A percentile compares a stretch with the other conserved stretches of the same genome.
phyloP scores from a whole-genome alignment of 2,329 filamentous ascomycete genomes.

The Colletotrichum scovillei region DNA sequence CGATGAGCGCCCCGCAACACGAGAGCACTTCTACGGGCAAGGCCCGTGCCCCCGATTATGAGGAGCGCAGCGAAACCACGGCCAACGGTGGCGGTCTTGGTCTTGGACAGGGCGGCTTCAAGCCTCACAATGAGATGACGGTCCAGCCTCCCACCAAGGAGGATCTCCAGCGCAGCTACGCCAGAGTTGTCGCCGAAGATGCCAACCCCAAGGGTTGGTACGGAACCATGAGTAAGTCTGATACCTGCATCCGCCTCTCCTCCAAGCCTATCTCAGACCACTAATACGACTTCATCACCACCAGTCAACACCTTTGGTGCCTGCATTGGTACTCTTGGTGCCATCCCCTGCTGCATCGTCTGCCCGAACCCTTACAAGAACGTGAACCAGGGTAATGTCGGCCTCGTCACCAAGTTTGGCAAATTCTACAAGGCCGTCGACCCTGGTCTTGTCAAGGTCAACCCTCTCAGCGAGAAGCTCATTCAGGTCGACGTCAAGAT shows the following conservation, averaged over 20 bases:
- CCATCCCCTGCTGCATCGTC: constrained; percentile 89
- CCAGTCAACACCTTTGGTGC: constrained; percentile 79
- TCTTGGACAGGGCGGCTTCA: constrained; percentile 54
- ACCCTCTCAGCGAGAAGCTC: constrained; percentile 90
- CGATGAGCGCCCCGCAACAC: constrained; percentile 33
- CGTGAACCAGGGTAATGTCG: constrained; percentile 92
- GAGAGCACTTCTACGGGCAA: constrained; percentile 33
- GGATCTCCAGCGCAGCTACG: constrained; percentile 88
- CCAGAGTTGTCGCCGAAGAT: constrained; percentile 72
- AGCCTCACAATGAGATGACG: constrained; percentile 66
- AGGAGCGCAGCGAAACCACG: constrained; percentile 14
- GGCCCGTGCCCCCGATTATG: constrained; percentile 30
- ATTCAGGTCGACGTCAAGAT: constrained; percentile 99
- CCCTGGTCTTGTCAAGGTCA: constrained; percentile 96
- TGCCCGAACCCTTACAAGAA: constrained; percentile 97
- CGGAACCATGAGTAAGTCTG: constrained; percentile 78
- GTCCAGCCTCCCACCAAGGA: constrained; percentile 85
- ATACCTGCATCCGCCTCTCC: neutral
- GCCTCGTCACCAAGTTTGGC: constrained; percentile 95
- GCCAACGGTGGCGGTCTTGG: constrained; percentile 36
- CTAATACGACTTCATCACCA: constrained; percentile 40
- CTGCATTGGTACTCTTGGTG: constrained; percentile 81
- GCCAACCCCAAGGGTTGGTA: constrained; percentile 87
- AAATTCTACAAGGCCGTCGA: constrained; percentile 95
- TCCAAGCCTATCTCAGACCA: neutral